Evolutionary conservation across 2,329 filamentous ascomycete genomes (phyloP), one percentile per base, ranked within the genome.

Genomic region (Stenocarpella maydis): DNA sequence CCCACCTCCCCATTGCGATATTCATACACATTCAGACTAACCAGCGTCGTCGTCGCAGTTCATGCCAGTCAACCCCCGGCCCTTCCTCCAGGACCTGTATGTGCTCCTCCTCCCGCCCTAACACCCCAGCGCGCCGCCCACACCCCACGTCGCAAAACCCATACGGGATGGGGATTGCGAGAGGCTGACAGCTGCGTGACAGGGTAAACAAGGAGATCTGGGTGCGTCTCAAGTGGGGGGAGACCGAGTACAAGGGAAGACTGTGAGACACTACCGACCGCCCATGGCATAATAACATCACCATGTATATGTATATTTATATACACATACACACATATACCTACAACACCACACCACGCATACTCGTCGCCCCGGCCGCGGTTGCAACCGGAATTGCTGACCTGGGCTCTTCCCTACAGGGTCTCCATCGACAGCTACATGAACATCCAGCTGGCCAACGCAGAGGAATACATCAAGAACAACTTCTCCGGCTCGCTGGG

Each of bases 341-440:
- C n/a, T 26, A 9, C 39, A 1, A 9, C 8, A 17, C 19, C 6
- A 50, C n/a, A 43, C 24, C n/a, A n/a, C n/a, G n/a, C n/a, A n/a
- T n/a, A n/a, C n/a, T 10, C 19, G 31, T 31, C 4, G 54, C 54
- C n/a, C 24, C 12, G 21, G 24, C 17, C 7, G 39, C 17, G 31
- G 12, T 19, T 15, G n/a, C n/a, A n/a, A n/a, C n/a, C n/a, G n/a
- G n/a, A 21, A 8, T 31, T 58, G 19, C 49, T 45, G 41, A 50
- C 45, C n/a, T 28, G 45, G 5, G 7, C 34, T 39, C 21, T 26
- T 45, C 3, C 24, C 9, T n/a, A 31, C 64, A 76, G 69, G 66
- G 70, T 97, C 78, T 95, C 92, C 76, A 93, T 97, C 78, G 96
- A 99, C 84, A 94, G 92, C 78, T 99, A 99, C 86, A 98, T 99